These are phyloP conservation scores for Cladophialophora immunda DNA, from an alignment of 2,329 filamentous ascomycete species.

Conservation along the genomic window DNA sequence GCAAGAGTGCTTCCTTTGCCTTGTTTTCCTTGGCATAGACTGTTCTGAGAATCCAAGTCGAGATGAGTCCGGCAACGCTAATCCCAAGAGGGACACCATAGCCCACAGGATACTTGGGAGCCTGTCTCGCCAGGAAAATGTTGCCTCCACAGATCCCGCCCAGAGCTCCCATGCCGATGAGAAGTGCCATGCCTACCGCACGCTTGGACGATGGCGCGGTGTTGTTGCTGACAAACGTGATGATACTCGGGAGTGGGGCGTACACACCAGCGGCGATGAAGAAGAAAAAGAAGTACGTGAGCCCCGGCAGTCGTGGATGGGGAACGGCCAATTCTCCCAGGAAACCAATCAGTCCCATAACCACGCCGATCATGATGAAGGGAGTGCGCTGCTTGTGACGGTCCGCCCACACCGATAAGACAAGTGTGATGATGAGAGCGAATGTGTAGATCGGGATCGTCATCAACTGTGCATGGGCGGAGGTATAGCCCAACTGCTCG, in stretches of 20 bases:
- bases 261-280: constrained; percentile 71
- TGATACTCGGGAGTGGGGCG: constrained; percentile 62
- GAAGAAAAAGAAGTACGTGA: constrained; percentile 43
- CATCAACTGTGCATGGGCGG: constrained; percentile 51
- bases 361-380: constrained; percentile 68
- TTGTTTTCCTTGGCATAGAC: constrained; percentile 38
- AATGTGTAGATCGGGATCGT: constrained; percentile 56
- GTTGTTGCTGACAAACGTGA: constrained; percentile 76
- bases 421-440: constrained; percentile 70
- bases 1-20: constrained; percentile 18
- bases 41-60: constrained; percentile 50
- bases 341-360: constrained; percentile 68
- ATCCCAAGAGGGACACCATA: constrained; percentile 48
- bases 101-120: constrained; percentile 48
- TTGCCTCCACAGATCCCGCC: constrained; percentile 50
- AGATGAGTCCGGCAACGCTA: constrained; percentile 56
- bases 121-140: constrained; percentile 48
- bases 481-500: constrained; percentile 50
- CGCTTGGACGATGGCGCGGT: constrained; percentile 75
- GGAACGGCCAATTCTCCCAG: constrained; percentile 65
- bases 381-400: constrained; percentile 65
- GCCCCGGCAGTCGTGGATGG: constrained; percentile 54
- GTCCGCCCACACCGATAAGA: constrained; percentile 61
- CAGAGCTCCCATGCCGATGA: constrained; percentile 50
- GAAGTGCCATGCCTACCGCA: constrained; percentile 61